Conservation (phyloP, 2,329 filamentous ascomycete genomes). For the Penicillium vulpinum region DNA sequence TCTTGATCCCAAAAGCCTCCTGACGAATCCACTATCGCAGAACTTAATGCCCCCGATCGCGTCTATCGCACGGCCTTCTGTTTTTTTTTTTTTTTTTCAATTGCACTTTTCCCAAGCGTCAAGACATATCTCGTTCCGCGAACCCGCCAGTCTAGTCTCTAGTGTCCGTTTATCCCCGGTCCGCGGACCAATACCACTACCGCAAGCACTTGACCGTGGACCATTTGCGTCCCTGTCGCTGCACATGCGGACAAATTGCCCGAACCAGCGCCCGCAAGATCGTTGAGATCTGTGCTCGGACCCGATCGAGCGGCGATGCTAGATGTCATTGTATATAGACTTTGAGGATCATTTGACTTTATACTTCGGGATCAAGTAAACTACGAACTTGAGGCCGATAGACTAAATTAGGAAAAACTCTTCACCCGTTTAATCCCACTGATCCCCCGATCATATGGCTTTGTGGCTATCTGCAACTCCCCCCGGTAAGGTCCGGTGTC, state of each 20-base stretch:
- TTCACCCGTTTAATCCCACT: background rate
- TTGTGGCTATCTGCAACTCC: conserved; percentile 3
- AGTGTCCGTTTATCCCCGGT: conserved; percentile 1
- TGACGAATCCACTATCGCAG: conserved; percentile 16
- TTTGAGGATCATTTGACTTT: background rate
- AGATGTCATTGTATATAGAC: conserved; percentile 14
- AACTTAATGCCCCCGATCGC: conserved; percentile 8
- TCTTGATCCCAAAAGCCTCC: conserved; percentile 10
- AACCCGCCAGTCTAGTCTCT: conserved; percentile 2
- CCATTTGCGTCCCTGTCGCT: conserved; percentile 7
- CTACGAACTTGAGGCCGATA: background rate
- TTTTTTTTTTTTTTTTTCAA: background rate
- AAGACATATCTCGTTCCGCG: background rate
- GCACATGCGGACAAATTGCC: conserved; percentile 27
- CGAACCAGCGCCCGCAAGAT: conserved; percentile 21
- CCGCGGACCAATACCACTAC: conserved; percentile 2
- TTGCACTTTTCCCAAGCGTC: background rate
- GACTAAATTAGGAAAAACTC: background rate
- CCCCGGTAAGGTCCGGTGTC: conserved; percentile 13
- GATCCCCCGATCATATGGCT: background rate
- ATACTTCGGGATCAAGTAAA: background rate
- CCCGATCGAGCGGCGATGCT: conserved; percentile 22
- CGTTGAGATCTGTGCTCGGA: conserved; percentile 17
- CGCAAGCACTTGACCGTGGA: background rate
- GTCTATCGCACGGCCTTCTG: conserved; percentile 4